phyloP scores from a whole-genome alignment of 176 grass and related monocot genomes.

The Zoysia japonica region DNA sequence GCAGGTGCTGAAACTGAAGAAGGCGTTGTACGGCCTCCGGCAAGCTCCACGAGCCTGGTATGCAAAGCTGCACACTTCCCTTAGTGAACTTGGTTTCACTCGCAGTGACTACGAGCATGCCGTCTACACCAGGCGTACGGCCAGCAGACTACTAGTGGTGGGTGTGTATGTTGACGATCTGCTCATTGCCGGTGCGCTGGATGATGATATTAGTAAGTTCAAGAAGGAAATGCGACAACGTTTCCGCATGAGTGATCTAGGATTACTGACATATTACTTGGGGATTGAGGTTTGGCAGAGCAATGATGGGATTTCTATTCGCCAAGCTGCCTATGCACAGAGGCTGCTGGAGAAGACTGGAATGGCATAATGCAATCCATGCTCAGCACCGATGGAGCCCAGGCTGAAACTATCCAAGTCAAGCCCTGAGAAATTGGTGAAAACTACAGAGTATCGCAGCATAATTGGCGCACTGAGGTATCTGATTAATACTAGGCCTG shows the following conservation, averaged over 20 bases:
- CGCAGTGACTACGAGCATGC: neutral
- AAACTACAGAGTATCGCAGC: neutral
- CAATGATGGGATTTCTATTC: no score
- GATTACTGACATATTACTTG: neutral
- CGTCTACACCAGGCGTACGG: neutral
- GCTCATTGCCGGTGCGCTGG: neutral
- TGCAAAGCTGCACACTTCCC: neutral
- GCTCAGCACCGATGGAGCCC: neutral
- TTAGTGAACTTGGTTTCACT: neutral
- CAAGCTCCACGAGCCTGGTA: no score
- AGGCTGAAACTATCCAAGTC: no score
- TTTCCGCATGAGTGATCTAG: neutral
- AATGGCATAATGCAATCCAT: neutral
- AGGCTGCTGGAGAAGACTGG: neutral
- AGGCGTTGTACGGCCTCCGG: no score
- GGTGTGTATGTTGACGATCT: neutral
- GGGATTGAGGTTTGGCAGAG: neutral
- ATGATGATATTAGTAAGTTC: neutral
- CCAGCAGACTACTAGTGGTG: neutral
- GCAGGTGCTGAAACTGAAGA: no score
- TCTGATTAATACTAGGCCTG: neutral
- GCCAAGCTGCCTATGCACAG: neutral
- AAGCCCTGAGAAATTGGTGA: neutral
- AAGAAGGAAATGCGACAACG: neutral
- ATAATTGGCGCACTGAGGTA: neutral